Percentiles rank a stretch among this genome's conserved stretches.
These are phyloP conservation scores for Rutidosis leptorrhynchoides DNA, from an alignment of 129 eudicot species.

Conservation along the genomic window DNA sequence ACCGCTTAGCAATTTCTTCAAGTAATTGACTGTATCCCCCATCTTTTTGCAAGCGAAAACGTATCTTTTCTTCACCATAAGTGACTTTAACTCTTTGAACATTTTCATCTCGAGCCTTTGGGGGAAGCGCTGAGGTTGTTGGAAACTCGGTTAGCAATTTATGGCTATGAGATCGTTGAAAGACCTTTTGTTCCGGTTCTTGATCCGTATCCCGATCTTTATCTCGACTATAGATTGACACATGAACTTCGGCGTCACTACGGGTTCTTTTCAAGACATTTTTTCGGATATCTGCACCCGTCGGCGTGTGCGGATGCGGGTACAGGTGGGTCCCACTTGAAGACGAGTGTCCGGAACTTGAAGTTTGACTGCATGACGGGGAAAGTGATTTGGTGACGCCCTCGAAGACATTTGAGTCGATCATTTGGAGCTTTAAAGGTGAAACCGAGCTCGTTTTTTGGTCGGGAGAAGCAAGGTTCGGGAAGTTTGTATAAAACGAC, in stretches of 20 bases:
- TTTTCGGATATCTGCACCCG: conserved; percentile 33
- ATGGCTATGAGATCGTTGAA: conserved; percentile 63
- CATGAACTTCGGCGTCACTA: conserved; percentile 54
- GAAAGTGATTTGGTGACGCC: conserved; percentile 54
- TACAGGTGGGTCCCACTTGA: conserved; percentile 58
- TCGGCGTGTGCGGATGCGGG: conserved; percentile 25
- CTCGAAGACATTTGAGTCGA: conserved; percentile 27
- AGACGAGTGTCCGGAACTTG: conserved; percentile 61
- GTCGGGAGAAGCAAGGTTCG: conserved; percentile 60
- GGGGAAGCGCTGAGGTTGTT: conserved; percentile 22
- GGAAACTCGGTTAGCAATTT: conserved; percentile 39
- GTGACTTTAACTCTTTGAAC: conserved; percentile 59
- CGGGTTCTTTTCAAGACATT: conserved; percentile 47
- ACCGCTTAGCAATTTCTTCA: conserved; percentile 59
- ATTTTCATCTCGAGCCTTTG: conserved; percentile 36
- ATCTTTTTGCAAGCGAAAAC: conserved; percentile 61
- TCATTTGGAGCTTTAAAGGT: conserved; percentile 32
- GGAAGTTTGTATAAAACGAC: conserved; percentile 84
- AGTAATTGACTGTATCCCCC: conserved; percentile 56
- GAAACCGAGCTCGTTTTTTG: conserved; percentile 42
- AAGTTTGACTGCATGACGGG: conserved; percentile 63
- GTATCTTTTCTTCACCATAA: conserved; percentile 70
- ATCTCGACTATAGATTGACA: conserved; percentile 29
- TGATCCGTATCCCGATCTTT: conserved; percentile 31
- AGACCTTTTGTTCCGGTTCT: conserved; percentile 27